Percentiles rank a stretch among this genome's conserved stretches.
phyloP scores from a whole-genome alignment of 2,329 filamentous ascomycete species.

The Clarireedia monteithiana region DNA sequence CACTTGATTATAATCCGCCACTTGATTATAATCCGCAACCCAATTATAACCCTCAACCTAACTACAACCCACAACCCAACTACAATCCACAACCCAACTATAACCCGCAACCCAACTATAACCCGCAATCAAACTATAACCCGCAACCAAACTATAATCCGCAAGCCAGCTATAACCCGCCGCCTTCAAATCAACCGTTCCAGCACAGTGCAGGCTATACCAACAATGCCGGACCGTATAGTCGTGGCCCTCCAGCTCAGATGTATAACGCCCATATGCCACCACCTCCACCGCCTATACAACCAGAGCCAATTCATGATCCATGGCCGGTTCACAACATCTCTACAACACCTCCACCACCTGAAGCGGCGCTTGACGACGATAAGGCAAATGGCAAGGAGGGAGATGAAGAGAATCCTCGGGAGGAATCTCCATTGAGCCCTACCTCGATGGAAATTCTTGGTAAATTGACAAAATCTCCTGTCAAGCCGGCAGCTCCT shows the following conservation, averaged over 20 bases:
- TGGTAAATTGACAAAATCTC: slow-evolving; percentile 17
- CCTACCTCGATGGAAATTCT: slow-evolving; percentile 26
- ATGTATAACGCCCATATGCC: slow-evolving; percentile 5
- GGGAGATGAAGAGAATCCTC: background rate
- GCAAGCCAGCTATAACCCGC: background rate
- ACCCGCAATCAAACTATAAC: slow-evolving; percentile 26
- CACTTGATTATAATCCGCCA: background rate
- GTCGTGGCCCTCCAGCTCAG: slow-evolving; percentile 12
- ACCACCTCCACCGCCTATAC: background rate
- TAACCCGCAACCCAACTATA: slow-evolving; percentile 10
- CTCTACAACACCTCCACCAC: slow-evolving; percentile 4
- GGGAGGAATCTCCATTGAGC: slow-evolving; percentile 14
- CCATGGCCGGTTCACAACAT: slow-evolving; percentile 8
- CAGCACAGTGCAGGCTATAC: slow-evolving; percentile 28
- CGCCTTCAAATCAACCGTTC: slow-evolving; percentile 6
- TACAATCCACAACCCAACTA: slow-evolving; percentile 15
- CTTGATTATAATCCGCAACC: background rate
- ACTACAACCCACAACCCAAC: slow-evolving; percentile 2
- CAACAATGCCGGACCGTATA: slow-evolving; percentile 23
- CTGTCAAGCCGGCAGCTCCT: slow-evolving; percentile 10
- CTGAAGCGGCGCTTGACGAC: background rate
- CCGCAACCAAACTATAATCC: slow-evolving; percentile 21
- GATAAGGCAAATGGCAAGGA: slow-evolving; percentile 1
- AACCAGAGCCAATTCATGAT: slow-evolving; percentile 3
- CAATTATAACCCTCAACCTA: background rate